Evolutionary conservation across 75 land plant species (phyloP).

Genomic region (Pinus taeda): DNA sequence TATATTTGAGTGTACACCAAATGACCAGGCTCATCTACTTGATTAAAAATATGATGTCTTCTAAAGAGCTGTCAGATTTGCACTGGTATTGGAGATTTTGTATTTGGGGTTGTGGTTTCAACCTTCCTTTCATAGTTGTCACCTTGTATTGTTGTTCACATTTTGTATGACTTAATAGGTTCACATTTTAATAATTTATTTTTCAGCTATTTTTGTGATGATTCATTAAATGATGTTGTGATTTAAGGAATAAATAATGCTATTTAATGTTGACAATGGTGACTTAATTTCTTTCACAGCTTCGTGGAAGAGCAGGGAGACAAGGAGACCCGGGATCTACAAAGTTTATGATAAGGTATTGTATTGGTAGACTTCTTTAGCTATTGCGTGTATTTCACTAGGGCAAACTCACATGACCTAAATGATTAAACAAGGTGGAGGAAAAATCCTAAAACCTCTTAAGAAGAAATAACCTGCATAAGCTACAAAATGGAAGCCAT

Average conservation of each 20-base stretch:
- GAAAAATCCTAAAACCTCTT: too few species aligned
- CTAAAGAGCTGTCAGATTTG: not conserved
- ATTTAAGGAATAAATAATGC: not conserved
- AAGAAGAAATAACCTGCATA: too few species aligned
- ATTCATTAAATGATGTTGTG: not conserved
- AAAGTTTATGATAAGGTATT: constrained; percentile 96
- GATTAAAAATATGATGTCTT: not conserved
- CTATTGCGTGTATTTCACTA: too few species aligned
- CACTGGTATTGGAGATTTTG: not conserved
- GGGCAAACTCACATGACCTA: too few species aligned
- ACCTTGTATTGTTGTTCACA: not conserved
- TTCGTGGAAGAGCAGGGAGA: constrained; percentile 98
- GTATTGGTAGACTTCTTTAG: not conserved
- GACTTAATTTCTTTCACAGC: constrained; percentile 37
- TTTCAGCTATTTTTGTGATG: not conserved
- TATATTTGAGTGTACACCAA: not conserved
- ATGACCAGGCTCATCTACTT: not conserved
- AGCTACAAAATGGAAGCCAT: too few species aligned
- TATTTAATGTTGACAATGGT: not conserved
- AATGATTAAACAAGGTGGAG: too few species aligned
- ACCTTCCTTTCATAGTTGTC: too few species aligned
- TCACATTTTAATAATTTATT: not conserved
- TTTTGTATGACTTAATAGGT: not conserved
- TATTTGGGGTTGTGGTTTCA: not conserved
- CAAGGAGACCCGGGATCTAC: constrained; percentile 99